These are phyloP conservation scores for Microsporum ferrugineum DNA, from an alignment of 2,329 filamentous ascomycete species.

Conservation along the genomic window DNA sequence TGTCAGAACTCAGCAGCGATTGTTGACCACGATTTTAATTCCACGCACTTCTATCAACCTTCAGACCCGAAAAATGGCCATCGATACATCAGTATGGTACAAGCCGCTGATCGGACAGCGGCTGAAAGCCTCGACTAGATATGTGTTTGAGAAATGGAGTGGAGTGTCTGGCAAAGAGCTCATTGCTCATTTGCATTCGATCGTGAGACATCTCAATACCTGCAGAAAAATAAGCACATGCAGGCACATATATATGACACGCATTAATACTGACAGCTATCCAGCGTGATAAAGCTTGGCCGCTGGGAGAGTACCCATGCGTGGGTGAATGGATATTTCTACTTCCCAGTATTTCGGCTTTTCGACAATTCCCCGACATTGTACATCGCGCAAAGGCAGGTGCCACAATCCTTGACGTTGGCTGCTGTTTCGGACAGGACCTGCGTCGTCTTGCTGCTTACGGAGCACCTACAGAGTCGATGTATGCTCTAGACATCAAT, in stretches of 20 bases:
- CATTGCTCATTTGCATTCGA: slow-evolving; percentile 1
- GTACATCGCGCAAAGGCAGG: slow-evolving; percentile 6
- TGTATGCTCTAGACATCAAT: slow-evolving; percentile 43
- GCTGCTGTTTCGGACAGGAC: slow-evolving; percentile 42
- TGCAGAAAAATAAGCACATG: not conserved
- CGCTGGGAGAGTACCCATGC: slow-evolving; percentile 2
- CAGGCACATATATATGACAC: not conserved
- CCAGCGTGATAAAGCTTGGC: slow-evolving; percentile 5
- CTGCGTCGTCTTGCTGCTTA: slow-evolving; percentile 42
- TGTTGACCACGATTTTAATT: not conserved
- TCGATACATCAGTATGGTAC: slow-evolving; percentile 3
- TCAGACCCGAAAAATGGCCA: not conserved
- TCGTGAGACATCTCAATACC: slow-evolving; percentile 1
- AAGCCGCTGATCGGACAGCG: slow-evolving; percentile 3
- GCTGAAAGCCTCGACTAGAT: not conserved
- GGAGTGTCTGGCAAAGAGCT: slow-evolving; percentile 1
- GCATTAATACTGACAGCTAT: not conserved
- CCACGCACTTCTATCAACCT: not conserved
- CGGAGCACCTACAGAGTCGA: slow-evolving; percentile 38
- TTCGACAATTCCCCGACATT: slow-evolving; percentile 7
- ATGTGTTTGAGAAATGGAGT: slow-evolving; percentile 4
- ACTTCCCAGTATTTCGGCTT: not conserved
- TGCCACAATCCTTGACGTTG: slow-evolving; percentile 36
- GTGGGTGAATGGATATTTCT: slow-evolving; percentile 5
- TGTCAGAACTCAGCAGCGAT: not conserved